These are phyloP conservation scores for Xylaria polymorpha DNA, from an alignment of 2,329 filamentous ascomycete species.

Conservation along the genomic window DNA sequence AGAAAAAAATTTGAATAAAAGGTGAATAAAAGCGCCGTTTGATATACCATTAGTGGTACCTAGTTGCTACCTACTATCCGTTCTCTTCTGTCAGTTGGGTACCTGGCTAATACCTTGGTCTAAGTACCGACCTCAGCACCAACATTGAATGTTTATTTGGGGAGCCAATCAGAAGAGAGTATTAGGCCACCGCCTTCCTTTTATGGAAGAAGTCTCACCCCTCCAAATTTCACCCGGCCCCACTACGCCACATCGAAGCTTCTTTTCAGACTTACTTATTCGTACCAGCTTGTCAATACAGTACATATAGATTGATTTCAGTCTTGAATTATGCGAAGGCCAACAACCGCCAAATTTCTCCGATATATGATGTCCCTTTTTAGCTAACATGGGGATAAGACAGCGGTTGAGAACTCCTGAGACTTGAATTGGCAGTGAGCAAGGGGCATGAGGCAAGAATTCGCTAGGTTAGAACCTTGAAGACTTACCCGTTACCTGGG, in stretches of 20 bases:
- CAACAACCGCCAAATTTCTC: neutral
- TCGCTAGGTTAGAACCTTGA: neutral
- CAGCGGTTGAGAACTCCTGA: neutral
- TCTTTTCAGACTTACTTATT: slow-evolving; percentile 1
- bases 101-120: too few relatives aligned
- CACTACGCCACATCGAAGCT: slow-evolving; percentile 17
- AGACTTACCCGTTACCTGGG: neutral
- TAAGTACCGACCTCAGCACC: too few relatives aligned
- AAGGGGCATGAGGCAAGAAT: neutral
- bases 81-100: neutral
- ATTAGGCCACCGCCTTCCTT: slow-evolving; percentile 36
- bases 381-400: neutral
- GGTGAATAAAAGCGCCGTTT: neutral
- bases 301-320: neutral
- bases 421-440: neutral
- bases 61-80: neutral
- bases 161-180: slow-evolving; percentile 27
- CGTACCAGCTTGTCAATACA: neutral
- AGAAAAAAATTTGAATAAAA: neutral
- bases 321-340: neutral
- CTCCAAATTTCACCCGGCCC: slow-evolving; percentile 31
- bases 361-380: neutral
- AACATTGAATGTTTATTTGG: neutral
- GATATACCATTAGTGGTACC: neutral
- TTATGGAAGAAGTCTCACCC: slow-evolving; percentile 34